Evolutionary conservation across 129 eudicot genomes (phyloP).

Genomic region (Cynara cardunculus): DNA sequence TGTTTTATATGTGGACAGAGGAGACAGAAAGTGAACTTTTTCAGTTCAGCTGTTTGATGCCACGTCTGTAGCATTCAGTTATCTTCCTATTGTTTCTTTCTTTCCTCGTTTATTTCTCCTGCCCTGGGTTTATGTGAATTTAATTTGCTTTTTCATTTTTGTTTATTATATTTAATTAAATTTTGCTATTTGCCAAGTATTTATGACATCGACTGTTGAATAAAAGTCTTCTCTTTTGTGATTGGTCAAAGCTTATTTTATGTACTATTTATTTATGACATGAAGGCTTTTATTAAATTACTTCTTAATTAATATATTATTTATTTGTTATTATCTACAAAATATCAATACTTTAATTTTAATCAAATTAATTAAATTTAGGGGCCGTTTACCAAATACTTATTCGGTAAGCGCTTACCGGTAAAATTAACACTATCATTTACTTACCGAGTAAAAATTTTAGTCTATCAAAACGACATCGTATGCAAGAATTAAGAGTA

Average conservation of each 20-base stretch:
- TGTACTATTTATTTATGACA: no score
- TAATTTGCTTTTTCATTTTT: neutral
- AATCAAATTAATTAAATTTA: no score
- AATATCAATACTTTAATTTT: no score
- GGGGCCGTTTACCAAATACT: no score
- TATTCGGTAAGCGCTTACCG: no score
- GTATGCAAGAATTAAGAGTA: no score
- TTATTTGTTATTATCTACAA: no score
- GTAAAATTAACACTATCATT: no score
- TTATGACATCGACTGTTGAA: neutral
- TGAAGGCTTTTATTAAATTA: no score
- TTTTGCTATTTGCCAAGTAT: neutral
- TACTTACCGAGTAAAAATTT: no score
- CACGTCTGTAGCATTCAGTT: neutral
- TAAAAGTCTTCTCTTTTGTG: neutral
- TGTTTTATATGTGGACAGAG: neutral
- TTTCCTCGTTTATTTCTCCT: neutral
- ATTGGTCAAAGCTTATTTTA: neutral
- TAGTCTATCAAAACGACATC: no score
- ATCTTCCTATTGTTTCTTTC: slow-evolving; percentile 1
- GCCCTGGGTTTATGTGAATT: neutral
- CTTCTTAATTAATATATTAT: no score
- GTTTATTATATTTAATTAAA: neutral
- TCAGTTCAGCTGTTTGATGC: neutral
- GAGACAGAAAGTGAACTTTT: slow-evolving; percentile 1